Conservation (phyloP, 129 eudicot species). For the Tanacetum coccineum region DNA sequence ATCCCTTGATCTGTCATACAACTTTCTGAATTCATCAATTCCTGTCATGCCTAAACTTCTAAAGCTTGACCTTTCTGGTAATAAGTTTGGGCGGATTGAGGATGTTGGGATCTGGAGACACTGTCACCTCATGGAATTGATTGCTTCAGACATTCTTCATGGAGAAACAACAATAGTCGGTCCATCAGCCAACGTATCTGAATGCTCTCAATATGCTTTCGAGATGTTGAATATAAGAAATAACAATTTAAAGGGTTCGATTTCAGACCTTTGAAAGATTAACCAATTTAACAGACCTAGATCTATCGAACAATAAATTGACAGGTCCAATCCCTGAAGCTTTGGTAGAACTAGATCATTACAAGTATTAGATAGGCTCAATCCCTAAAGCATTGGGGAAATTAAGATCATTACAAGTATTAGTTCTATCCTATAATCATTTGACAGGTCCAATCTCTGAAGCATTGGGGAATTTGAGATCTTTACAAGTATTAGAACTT, state of each 20-base stretch:
- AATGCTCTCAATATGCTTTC: no score
- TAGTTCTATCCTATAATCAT: no score
- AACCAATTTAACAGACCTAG: conserved; percentile 6
- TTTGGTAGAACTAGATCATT: neutral
- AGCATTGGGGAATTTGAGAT: no score
- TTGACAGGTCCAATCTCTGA: no score
- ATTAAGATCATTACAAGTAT: no score
- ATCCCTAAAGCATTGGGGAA: no score
- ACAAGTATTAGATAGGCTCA: conserved; percentile 1
- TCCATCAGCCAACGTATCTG: neutral
- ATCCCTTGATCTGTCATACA: no score
- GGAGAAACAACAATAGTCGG: neutral
- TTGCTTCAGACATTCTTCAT: neutral
- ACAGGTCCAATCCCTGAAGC: conserved; percentile 2
- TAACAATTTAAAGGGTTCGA: neutral
- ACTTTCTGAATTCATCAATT: no score
- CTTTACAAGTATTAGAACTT: no score
- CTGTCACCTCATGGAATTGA: neutral
- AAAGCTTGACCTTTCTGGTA: neutral
- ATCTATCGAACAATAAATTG: neutral
- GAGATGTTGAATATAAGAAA: neutral
- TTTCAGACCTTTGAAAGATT: neutral
- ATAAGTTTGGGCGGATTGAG: neutral
- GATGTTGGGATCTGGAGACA: conserved; percentile 11
- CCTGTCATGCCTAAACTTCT: no score